phyloP scores from a whole-genome alignment of 2,329 filamentous ascomycete genomes.

The Blumeria graminis region DNA sequence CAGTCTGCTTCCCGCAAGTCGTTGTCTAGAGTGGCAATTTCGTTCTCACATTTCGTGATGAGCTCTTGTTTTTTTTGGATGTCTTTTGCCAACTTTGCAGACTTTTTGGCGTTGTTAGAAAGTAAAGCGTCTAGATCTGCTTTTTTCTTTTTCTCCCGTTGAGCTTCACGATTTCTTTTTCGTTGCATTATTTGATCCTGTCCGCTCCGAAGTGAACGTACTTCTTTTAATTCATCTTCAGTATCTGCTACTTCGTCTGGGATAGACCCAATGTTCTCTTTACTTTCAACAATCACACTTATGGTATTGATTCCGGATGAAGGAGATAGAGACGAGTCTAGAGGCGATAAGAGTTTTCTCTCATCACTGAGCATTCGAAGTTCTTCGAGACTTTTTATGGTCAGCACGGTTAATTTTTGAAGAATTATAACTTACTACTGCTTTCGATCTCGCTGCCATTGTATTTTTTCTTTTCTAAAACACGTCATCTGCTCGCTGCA shows the following conservation, averaged over 20 bases:
- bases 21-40: slow-evolving; percentile 68
- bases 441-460: slow-evolving; percentile 59
- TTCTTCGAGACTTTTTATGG: slow-evolving; percentile 35
- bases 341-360: slow-evolving; percentile 45
- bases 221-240: slow-evolving; percentile 38
- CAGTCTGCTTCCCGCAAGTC: slow-evolving; percentile 87
- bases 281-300: slow-evolving; percentile 38
- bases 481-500: slow-evolving; percentile 87
- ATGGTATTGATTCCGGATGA: slow-evolving; percentile 21
- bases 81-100: slow-evolving; percentile 65
- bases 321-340: slow-evolving; percentile 44
- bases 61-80: slow-evolving; percentile 69
- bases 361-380: slow-evolving; percentile 47
- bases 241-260: slow-evolving; percentile 41
- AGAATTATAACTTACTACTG: slow-evolving; percentile 26
- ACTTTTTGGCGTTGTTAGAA: slow-evolving; percentile 65
- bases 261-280: slow-evolving; percentile 27
- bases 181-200: slow-evolving; percentile 47
- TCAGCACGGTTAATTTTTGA: slow-evolving; percentile 10
- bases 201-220: slow-evolving; percentile 33
- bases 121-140: slow-evolving; percentile 30
- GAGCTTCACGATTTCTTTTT: slow-evolving; percentile 53
- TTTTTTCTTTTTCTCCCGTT: slow-evolving; percentile 40
- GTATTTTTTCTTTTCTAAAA: slow-evolving; percentile 87
- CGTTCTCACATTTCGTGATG: slow-evolving; percentile 60